phyloP scores from a whole-genome alignment of 331 rosid genomes.

The Spiraea crenata region DNA sequence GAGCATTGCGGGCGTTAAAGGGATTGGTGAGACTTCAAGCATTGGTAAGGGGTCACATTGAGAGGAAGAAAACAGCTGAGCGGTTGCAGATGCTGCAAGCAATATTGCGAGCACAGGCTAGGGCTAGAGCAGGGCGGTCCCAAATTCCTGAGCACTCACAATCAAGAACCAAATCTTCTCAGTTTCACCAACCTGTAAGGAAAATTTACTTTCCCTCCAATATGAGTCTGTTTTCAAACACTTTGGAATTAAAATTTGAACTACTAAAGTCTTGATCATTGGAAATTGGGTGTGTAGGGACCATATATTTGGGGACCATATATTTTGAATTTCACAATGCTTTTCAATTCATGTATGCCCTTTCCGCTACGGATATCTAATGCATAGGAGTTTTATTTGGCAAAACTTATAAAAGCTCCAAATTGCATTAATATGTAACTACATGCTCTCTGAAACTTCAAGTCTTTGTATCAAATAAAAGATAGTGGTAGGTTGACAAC shows the following conservation, averaged over 20 bases:
- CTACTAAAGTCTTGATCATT: neutral
- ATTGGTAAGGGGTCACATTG: constrained; percentile 70
- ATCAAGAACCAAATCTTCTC: constrained; percentile 43
- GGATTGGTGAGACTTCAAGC: constrained; percentile 90
- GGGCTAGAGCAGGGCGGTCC: constrained; percentile 38
- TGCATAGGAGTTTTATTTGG: constrained; percentile 1
- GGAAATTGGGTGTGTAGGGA: neutral
- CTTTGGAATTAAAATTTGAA: constrained; percentile 1
- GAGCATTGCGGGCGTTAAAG: constrained; percentile 72
- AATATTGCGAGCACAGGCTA: constrained; percentile 49
- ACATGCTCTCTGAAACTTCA: neutral
- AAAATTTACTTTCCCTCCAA: constrained; percentile 17
- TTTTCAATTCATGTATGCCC: neutral
- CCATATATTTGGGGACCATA: constrained; percentile 4
- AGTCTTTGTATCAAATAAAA: neutral
- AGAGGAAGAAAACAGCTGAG: constrained; percentile 61
- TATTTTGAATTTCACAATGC: neutral
- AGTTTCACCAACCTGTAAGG: constrained; percentile 48
- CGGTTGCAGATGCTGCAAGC: constrained; percentile 61
- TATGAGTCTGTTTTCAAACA: neutral
- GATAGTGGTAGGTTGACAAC: neutral
- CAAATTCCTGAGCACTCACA: constrained; percentile 35
- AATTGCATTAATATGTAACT: neutral
- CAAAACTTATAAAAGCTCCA: neutral
- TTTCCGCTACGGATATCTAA: neutral